Evolutionary conservation across 345 rosid genomes (phyloP), one percentile per base, ranked within the genome.

Genomic region (Durio zibethinus): DNA sequence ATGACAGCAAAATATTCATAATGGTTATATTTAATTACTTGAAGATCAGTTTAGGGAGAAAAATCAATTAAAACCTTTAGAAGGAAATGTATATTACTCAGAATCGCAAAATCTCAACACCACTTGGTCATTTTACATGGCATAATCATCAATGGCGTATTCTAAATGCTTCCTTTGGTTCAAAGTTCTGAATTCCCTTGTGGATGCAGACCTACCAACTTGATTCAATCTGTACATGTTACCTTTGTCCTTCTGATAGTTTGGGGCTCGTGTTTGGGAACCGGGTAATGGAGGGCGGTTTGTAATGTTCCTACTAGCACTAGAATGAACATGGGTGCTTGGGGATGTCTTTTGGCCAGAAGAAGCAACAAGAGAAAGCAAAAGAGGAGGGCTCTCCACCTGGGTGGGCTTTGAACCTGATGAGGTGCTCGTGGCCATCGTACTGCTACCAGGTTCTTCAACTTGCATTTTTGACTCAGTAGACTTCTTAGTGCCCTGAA

Each of bases 131-230:
- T 62, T 48, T 47, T 27, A 16, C 35, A 27, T 23, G 62, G 54
- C 84, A 77, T 86, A 84, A 65, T 73, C 76, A 73, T 87, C 87
- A 33, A 60, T 21, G 11, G 76, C 84, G 53, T 73, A 84, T 53
- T 79, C 81, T 12, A 81, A 23, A 42, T 80, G 86, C 64, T 84
- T 83, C 78, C 78, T 80, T 66, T 77, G 86, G 61, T 76, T 74
- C 72, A 25, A 12, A 52, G 79, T 86, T 38, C 87, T 69, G 79
- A 80, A 84, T 60, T 90, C 94, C 80, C 92, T 86, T 0, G 88
- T 79, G 10, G 92, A 85, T 56, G 84, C 83, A 75, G 92, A 87
- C 82, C 88, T 83, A 40, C 75, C 35, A 35, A 86, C 78, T 73
- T 81, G 85, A 78, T 73, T 82, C 43, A 83, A 77, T 53, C 82